phyloP scores from a whole-genome alignment of 768 basidiomycete species.

The Boletus insuetus region DNA sequence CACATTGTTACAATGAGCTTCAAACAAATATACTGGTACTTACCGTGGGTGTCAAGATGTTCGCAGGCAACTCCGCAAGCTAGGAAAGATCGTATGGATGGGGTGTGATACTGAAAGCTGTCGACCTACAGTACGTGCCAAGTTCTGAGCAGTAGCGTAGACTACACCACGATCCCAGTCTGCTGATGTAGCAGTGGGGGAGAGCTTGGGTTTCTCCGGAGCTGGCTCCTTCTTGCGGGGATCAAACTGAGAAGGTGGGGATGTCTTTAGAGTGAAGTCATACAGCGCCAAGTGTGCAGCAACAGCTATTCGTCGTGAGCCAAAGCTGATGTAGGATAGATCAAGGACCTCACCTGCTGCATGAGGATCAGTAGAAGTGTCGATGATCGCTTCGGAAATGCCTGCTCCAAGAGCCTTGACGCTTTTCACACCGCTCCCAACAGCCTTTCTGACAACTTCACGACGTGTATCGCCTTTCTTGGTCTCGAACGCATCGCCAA shows the following conservation, averaged over 20 bases:
- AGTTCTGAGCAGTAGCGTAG: conserved; percentile 76
- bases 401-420: conserved; percentile 59
- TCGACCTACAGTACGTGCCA: conserved; percentile 65
- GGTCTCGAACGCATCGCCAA: conserved; percentile 51
- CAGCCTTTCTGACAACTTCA: conserved; percentile 68
- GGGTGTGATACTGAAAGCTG: background rate
- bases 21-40: conserved; percentile 8
- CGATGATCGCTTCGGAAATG: conserved; percentile 59
- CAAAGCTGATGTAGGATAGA: background rate
- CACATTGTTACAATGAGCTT: background rate
- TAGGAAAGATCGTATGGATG: conserved; percentile 25
- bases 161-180: conserved; percentile 74
- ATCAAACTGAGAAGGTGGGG: conserved; percentile 62
- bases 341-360: conserved; percentile 55
- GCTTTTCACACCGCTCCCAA: conserved; percentile 71
- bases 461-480: conserved; percentile 47
- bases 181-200: conserved; percentile 41
- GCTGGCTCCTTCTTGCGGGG: conserved; percentile 52
- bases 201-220: conserved; percentile 48
- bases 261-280: conserved; percentile 77
- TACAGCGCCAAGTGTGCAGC: conserved; percentile 74
- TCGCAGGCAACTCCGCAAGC: conserved; percentile 84
- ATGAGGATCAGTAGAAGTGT: conserved; percentile 67
- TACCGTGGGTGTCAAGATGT: conserved; percentile 83
- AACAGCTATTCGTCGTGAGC: conserved; percentile 49